Evolutionary conservation across 495 filamentous ascomycete genomes (phyloP), one percentile per base, ranked within the genome.

Genomic region (Aspergillus biplanus): DNA sequence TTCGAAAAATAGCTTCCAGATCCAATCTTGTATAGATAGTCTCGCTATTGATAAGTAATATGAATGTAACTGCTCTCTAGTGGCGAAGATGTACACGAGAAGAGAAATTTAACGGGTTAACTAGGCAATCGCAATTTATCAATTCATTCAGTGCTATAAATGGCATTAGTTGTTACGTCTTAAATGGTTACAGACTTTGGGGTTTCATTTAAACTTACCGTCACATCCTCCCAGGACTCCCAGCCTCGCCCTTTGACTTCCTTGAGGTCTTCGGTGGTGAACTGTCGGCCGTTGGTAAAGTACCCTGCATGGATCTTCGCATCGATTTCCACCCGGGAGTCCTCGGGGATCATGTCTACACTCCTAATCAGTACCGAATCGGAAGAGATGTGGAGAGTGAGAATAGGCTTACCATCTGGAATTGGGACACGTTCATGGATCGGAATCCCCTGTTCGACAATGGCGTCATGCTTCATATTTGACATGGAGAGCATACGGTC

Each of bases 391-490:
- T 27, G 5, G 47, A n/a, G 9, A 31, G 16, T 8, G 12, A 4
- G 5, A 18, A 32, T 39, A 0, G 54, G 34, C 65, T 34, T 44
- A 67, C 65, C 60, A 62, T 96, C 92, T 37, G 92, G 92, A 53
- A 97, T 90, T 46, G 92, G 92, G 52, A 97, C 86, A 57, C 92
- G 86, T 75, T 96, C 92, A 66, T 87, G 83, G 69, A 97, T 96
- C 44, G 90, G 90, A 65, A 97, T 97, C 49, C 92, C 92, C 81
- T 96, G 92, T 47, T 90, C 85, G 53, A 97, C 92, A 71, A 97
- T 96, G 53, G 92, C 92, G 80, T 97, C 92, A 75, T 97, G 86
- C 80, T 97, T 97, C 92, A 97, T 96, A 77, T 96, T 92, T 75
- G 89, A 92, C 92, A 97, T 96, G 75, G 89, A 92, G 53, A 97